phyloP scores from a whole-genome alignment of 1,284 basidiomycete species.

The Fistulina hepatica region DNA sequence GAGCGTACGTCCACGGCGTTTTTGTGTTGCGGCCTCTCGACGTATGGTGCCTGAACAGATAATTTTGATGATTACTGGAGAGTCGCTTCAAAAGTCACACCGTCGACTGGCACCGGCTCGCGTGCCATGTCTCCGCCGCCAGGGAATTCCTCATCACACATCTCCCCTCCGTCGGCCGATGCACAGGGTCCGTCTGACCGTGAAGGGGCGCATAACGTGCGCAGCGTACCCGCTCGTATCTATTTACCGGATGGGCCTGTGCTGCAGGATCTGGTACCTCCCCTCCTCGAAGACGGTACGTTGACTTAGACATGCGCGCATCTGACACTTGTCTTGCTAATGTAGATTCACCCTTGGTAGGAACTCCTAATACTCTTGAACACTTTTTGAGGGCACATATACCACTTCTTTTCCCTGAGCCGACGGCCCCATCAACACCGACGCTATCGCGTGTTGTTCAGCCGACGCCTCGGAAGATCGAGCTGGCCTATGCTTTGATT shows the following conservation, averaged over 20 bases:
- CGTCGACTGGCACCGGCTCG: constrained; percentile 42
- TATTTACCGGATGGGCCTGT: constrained; percentile 90
- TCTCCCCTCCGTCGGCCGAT: constrained; percentile 60
- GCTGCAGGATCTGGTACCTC: constrained; percentile 80
- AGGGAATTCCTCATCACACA: constrained; percentile 40
- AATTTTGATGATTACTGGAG: constrained; percentile 94
- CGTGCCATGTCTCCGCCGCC: constrained; percentile 44
- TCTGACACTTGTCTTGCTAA: too few species aligned
- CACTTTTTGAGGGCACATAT: constrained; percentile 52
- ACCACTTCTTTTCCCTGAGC: constrained; percentile 54
- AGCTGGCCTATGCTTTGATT: constrained; percentile 61
- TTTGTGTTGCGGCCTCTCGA: constrained; percentile 7
- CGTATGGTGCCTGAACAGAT: constrained; percentile 37
- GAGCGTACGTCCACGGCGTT: constrained; percentile 52
- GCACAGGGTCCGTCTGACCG: constrained; percentile 43
- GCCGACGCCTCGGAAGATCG: constrained; percentile 24
- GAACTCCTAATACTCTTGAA: constrained; percentile 46
- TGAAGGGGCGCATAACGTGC: constrained; percentile 74
- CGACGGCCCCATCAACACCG: constrained; percentile 29
- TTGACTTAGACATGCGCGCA: constrained; percentile 2
- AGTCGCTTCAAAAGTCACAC: constrained; percentile 79
- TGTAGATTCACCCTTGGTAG: constrained; percentile 25
- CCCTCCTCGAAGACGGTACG: constrained; percentile 59
- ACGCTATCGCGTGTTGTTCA: constrained; percentile 28
- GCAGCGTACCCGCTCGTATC: constrained; percentile 80